A percentile compares a stretch with the other conserved stretches of the same genome.
Evolutionary conservation across 1,139 yeast genomes (phyloP).

Genomic region (Trichomonascaceae sp.): DNA sequence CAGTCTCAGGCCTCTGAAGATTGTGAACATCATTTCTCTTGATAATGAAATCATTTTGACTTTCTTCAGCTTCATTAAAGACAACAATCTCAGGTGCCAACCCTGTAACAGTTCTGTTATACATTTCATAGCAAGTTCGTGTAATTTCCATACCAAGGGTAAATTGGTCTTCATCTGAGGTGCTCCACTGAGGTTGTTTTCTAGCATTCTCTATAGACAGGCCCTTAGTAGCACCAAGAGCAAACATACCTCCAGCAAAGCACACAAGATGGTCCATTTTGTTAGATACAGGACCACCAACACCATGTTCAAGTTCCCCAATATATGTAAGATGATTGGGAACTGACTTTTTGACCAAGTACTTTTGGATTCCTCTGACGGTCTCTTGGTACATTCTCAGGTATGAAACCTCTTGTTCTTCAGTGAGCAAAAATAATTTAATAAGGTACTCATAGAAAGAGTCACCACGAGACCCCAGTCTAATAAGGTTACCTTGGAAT

Average conservation of each 20-base stretch:
- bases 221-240: conserved; percentile 87
- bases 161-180: conserved; percentile 50
- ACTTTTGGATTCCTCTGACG: conserved; percentile 64
- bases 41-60: conserved; percentile 54
- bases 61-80: conserved; percentile 47
- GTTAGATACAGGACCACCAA: conserved; percentile 51
- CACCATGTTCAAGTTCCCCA: conserved; percentile 73
- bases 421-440: conserved; percentile 81
- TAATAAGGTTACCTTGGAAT: conserved; percentile 57
- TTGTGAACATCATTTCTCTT: conserved; percentile 74
- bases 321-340: conserved; percentile 64
- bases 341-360: conserved; percentile 52
- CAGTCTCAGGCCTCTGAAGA: conserved; percentile 90
- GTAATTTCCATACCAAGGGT: conserved; percentile 69
- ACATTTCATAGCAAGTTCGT: conserved; percentile 78
- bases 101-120: conserved; percentile 66
- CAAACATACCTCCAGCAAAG: conserved; percentile 84
- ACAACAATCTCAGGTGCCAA: conserved; percentile 85
- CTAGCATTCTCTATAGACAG: conserved; percentile 48
- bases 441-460: conserved; percentile 86
- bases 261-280: conserved; percentile 96
- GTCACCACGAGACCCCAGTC: conserved; percentile 89
- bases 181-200: conserved; percentile 38
- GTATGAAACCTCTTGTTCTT: conserved; percentile 54
- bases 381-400: conserved; percentile 72